Evolutionary conservation across 129 eudicot species (phyloP).

Genomic region (Artemisia argyi): DNA sequence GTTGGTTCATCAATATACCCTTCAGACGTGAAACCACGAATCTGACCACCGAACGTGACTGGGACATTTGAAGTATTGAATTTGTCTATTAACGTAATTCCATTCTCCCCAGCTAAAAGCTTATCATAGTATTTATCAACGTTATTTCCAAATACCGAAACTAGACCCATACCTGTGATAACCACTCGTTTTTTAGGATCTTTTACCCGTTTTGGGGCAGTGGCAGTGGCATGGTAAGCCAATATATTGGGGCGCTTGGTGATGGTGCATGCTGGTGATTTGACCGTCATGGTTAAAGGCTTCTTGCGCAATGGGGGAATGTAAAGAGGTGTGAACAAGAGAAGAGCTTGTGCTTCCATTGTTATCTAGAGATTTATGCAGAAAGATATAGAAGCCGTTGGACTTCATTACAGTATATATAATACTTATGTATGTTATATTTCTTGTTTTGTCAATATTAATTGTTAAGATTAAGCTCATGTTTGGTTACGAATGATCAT

Average conservation of each 20-base stretch:
- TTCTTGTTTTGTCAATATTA: too few relatives aligned
- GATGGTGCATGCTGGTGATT: neutral
- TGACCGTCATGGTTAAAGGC: neutral
- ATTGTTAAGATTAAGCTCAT: too few relatives aligned
- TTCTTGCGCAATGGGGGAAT: neutral
- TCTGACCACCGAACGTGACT: neutral
- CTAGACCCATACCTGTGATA: neutral
- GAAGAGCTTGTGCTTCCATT: conserved; percentile 2
- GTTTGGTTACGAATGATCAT: too few relatives aligned
- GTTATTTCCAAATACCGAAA: neutral
- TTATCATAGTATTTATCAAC: neutral
- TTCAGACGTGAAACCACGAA: neutral
- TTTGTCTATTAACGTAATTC: neutral
- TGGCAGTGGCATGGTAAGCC: neutral
- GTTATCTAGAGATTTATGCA: neutral
- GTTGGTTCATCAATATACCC: neutral
- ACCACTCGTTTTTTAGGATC: neutral
- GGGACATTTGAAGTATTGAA: neutral
- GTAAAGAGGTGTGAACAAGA: neutral
- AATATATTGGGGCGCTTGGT: neutral
- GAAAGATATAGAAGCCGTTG: neutral
- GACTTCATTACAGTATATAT: too few relatives aligned
- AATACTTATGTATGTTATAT: too few relatives aligned
- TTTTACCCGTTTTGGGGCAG: neutral
- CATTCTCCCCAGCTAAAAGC: conserved; percentile 6